These are phyloP conservation scores for Phytophthora sansomeana DNA, from an alignment of 352 stramenopile species.

Conservation along the genomic window DNA sequence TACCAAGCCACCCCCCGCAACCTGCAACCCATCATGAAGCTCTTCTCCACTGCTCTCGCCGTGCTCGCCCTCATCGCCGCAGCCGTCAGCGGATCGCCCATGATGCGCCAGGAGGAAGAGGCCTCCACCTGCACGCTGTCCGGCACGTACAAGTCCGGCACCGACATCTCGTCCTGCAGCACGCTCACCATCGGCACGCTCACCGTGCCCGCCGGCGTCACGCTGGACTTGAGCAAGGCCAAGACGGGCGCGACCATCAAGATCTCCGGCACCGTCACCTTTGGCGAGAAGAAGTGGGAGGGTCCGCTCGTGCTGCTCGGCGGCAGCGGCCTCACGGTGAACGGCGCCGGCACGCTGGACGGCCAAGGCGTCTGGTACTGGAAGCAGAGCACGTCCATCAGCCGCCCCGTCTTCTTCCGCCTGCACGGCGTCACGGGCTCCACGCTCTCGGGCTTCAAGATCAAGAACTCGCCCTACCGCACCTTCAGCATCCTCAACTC, in stretches of 20 bases:
- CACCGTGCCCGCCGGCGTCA: conserved; percentile 34
- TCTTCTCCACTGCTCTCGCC: conserved; percentile 3
- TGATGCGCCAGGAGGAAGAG: conserved; percentile 21
- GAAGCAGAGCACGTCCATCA: conserved; percentile 33
- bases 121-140: conserved; percentile 31
- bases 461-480: conserved; percentile 37
- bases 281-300: conserved; percentile 36
- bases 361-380: conserved; percentile 45
- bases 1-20: not conserved
- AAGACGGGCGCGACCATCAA: conserved; percentile 36
- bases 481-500: conserved; percentile 20
- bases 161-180: conserved; percentile 26
- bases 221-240: conserved; percentile 35
- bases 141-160: conserved; percentile 34
- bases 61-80: conserved; percentile 8
- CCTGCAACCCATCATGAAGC: not conserved
- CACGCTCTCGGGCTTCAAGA: conserved; percentile 31
- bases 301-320: conserved; percentile 36
- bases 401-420: conserved; percentile 39
- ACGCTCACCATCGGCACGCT: conserved; percentile 30
- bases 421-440: conserved; percentile 23
- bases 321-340: conserved; percentile 30
- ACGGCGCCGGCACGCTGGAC: conserved; percentile 36
- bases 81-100: conserved; percentile 14
- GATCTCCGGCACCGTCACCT: conserved; percentile 40